phyloP scores from a whole-genome alignment of 306 rosid species.

The Medicago arabica region DNA sequence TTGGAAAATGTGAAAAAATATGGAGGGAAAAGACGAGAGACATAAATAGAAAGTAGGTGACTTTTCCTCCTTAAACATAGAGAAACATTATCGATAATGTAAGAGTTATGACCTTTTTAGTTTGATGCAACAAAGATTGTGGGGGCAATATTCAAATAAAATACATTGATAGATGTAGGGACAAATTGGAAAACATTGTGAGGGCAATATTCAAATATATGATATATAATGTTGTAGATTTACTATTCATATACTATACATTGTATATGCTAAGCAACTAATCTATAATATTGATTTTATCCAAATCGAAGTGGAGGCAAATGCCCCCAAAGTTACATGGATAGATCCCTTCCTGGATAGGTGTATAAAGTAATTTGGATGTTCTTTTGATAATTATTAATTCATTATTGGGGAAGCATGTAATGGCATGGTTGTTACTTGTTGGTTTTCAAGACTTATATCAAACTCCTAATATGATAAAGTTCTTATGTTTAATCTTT shows the following conservation, averaged over 20 bases:
- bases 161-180: too few species aligned
- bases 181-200: too few species aligned
- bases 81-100: not conserved
- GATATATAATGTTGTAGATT: not conserved
- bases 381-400: not conserved
- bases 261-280: not conserved
- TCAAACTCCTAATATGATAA: conserved; percentile 17
- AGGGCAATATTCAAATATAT: not conserved
- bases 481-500: not conserved
- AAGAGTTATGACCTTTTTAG: not conserved
- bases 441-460: not conserved
- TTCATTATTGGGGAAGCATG: not conserved
- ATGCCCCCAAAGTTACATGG: not conserved
- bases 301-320: not conserved
- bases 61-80: too few species aligned
- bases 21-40: too few species aligned
- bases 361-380: not conserved
- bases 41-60: too few species aligned
- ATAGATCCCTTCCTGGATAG: not conserved
- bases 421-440: not conserved
- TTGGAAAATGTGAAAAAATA: too few species aligned
- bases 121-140: not conserved
- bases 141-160: too few species aligned
- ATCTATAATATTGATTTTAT: too few species aligned
- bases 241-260: not conserved